Evolutionary conservation across 345 rosid genomes (phyloP).

Genomic region (Lumnitzera littorea): DNA sequence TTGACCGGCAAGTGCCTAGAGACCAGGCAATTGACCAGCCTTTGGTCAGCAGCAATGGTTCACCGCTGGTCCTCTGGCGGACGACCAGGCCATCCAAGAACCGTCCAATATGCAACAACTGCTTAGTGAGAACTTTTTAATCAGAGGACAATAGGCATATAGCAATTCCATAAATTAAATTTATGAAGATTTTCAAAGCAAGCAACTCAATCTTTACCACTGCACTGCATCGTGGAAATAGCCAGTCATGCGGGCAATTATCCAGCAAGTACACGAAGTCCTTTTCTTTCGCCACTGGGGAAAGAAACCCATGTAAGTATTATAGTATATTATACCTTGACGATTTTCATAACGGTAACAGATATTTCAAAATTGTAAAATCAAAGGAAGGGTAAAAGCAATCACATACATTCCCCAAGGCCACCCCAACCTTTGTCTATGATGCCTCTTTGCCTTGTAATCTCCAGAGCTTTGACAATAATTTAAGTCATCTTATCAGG

Average conservation of each 20-base stretch:
- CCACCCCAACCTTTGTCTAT: conserved; percentile 76
- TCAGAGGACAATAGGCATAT: no score
- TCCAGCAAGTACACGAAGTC: conserved; percentile 45
- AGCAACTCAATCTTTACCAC: conserved; percentile 34
- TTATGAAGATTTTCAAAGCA: background rate
- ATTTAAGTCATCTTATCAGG: conserved; percentile 55
- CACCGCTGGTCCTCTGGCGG: no score
- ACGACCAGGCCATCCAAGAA: no score
- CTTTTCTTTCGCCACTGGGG: conserved; percentile 41
- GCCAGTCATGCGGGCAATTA: conserved; percentile 76
- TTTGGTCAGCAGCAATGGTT: no score
- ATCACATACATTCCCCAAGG: conserved; percentile 50
- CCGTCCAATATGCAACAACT: no score
- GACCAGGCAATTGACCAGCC: no score
- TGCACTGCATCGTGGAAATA: conserved; percentile 47
- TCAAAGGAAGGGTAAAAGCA: background rate
- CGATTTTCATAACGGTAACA: background rate
- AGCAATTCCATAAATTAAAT: no score
- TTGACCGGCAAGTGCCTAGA: no score
- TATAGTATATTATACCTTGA: no score
- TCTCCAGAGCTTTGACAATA: conserved; percentile 44
- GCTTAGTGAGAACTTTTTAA: no score
- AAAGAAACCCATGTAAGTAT: background rate
- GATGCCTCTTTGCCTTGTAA: conserved; percentile 57
- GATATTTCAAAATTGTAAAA: background rate